phyloP scores from a whole-genome alignment of 2,329 filamentous ascomycete species.

The Fusarium robinianum region DNA sequence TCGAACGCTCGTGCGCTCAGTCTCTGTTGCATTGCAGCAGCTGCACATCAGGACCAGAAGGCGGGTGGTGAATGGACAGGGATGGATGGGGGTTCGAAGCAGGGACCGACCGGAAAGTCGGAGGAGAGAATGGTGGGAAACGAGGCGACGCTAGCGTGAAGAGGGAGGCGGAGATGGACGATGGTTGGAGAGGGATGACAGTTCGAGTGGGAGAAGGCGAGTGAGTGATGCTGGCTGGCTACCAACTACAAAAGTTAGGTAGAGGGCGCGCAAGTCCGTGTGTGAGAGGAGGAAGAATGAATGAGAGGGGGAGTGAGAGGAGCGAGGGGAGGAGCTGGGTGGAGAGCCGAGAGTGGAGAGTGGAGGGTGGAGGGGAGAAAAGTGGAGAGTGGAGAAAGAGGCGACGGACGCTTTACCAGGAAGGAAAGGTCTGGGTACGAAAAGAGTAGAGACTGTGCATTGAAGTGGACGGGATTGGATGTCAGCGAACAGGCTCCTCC shows the following conservation, averaged over 20 bases:
- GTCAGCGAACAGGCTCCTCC: background rate
- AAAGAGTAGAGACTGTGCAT: constrained; percentile 24
- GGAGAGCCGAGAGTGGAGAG: constrained; percentile 26
- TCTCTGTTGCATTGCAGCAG: background rate
- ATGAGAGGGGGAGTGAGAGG: constrained; percentile 4
- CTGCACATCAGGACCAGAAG: background rate
- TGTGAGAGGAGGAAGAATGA: constrained; percentile 1
- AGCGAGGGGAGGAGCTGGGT: constrained; percentile 10
- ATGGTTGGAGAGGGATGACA: constrained; percentile 22
- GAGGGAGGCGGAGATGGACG: constrained; percentile 22
- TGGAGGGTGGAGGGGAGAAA: constrained; percentile 19
- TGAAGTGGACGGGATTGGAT: constrained; percentile 14
- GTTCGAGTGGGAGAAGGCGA: too few relatives aligned
- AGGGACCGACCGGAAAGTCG: constrained; percentile 4
- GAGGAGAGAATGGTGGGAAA: constrained; percentile 15
- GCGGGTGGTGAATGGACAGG: background rate
- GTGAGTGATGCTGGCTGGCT: constrained; percentile 5
- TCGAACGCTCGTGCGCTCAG: background rate
- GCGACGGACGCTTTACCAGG: constrained; percentile 28
- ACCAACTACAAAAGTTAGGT: background rate
- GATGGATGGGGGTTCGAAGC: background rate
- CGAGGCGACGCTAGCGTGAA: constrained; percentile 33
- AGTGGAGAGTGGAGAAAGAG: constrained; percentile 19
- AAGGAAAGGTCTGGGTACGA: constrained; percentile 25
- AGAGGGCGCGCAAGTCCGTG: background rate